phyloP scores from a whole-genome alignment of 805 yeast species.

The Kodamaea nitidulidarum region DNA sequence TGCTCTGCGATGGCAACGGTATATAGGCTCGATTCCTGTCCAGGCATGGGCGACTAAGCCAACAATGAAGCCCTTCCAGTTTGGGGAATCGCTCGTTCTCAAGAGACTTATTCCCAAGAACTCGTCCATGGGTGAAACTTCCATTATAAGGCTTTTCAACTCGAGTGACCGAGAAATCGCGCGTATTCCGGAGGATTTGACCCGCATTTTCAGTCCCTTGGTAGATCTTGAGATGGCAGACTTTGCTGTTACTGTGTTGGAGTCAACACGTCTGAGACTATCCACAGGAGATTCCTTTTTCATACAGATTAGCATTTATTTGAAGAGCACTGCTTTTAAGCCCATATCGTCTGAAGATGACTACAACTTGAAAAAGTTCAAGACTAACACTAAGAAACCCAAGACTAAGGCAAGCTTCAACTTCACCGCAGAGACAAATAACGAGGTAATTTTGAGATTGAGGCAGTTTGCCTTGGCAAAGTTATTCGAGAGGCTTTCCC shows the following conservation, averaged over 20 bases:
- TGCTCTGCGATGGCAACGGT: conserved; percentile 32
- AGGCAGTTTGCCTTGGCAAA: conserved; percentile 53
- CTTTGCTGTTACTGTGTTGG: conserved; percentile 56
- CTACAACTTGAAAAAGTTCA: conserved; percentile 12
- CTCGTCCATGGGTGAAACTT: conserved; percentile 13
- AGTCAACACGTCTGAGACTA: conserved; percentile 49
- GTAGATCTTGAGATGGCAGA: conserved; percentile 50
- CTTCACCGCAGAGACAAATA: conserved; percentile 45
- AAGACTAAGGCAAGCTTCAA: conserved; percentile 18
- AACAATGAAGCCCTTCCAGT: conserved; percentile 43
- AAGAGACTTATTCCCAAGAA: conserved; percentile 30
- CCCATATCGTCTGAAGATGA: conserved; percentile 8
- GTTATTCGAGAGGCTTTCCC: conserved; percentile 50
- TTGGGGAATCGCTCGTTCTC: conserved; percentile 41
- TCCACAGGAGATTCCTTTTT: conserved; percentile 75
- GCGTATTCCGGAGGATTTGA: conserved; percentile 66
- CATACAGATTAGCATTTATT: conserved; percentile 63
- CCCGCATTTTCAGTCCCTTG: conserved; percentile 62
- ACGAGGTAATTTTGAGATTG: conserved; percentile 47
- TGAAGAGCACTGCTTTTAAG: conserved; percentile 40
- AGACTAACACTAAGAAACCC: conserved; percentile 7
- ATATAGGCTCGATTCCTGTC: conserved; percentile 57
- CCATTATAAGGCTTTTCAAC: conserved; percentile 32
- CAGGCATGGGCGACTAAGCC: conserved; percentile 75
- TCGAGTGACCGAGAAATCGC: conserved; percentile 61